phyloP scores from a whole-genome alignment of 106 monocot genomes.

The Apostasia ramifera region DNA sequence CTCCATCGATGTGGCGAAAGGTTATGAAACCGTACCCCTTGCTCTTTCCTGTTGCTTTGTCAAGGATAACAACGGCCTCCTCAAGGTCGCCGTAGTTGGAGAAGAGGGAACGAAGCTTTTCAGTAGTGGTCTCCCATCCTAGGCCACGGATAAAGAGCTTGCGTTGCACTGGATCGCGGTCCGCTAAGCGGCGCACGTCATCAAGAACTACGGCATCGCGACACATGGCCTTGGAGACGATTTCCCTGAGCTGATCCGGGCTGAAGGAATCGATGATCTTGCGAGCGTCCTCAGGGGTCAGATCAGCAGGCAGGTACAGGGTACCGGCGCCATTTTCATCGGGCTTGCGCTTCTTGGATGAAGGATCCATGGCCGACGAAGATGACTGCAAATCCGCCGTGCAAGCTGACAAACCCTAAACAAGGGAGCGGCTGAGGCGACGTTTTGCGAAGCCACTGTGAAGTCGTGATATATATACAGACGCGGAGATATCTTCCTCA shows the following conservation, averaged over 20 bases:
- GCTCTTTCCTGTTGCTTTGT: constrained; percentile 70
- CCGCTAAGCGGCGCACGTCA: constrained; percentile 45
- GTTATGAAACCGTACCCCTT: constrained; percentile 93
- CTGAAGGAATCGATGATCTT: constrained; percentile 50
- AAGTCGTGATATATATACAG: too few relatives aligned
- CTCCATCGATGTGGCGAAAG: constrained; percentile 65
- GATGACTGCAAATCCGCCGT: background rate
- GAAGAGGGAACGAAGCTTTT: constrained; percentile 59
- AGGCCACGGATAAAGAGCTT: constrained; percentile 97
- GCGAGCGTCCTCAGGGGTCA: constrained; percentile 48
- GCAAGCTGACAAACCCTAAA: constrained; percentile 26
- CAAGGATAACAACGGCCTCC: constrained; percentile 74
- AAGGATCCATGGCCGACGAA: constrained; percentile 47
- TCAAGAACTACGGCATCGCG: constrained; percentile 35
- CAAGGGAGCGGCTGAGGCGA: constrained; percentile 1
- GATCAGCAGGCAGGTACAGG: constrained; percentile 2
- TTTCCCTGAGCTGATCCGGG: constrained; percentile 60
- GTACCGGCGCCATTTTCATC: constrained; percentile 61
- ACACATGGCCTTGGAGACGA: constrained; percentile 39
- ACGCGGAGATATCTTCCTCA: too few relatives aligned
- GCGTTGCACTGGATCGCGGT: constrained; percentile 49
- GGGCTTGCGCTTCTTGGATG: constrained; percentile 71
- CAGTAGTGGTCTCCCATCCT: constrained; percentile 83
- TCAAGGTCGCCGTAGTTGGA: constrained; percentile 73
- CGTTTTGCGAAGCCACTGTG: too few relatives aligned